Conservation (phyloP, 2,329 filamentous ascomycete species). For the Rutstroemia sp. region DNA sequence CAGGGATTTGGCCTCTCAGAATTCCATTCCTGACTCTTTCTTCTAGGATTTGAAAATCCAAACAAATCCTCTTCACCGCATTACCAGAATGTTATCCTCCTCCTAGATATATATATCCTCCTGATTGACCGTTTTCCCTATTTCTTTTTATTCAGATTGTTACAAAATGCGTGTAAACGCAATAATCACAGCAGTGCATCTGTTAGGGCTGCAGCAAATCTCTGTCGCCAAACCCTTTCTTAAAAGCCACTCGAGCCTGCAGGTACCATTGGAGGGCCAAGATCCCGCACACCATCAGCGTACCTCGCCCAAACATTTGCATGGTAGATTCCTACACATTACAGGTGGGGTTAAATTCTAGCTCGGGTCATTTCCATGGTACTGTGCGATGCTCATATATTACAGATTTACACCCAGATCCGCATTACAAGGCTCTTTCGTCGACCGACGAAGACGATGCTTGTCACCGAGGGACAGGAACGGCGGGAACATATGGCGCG, state of each 20-base stretch:
- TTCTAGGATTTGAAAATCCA: not conserved
- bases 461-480: conserved; percentile 73
- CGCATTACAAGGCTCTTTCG: conserved; percentile 73
- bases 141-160: not conserved
- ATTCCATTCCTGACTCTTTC: not conserved
- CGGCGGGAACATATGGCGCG: conserved; percentile 74
- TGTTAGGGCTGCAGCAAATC: conserved; percentile 13
- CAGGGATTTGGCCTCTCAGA: not conserved
- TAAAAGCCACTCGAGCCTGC: conserved; percentile 17
- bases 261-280: conserved; percentile 25
- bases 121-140: not conserved
- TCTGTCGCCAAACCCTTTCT: conserved; percentile 21
- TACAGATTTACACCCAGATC: conserved; percentile 85
- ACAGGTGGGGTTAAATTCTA: conserved; percentile 53
- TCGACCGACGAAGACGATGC: conserved; percentile 60
- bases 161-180: conserved; percentile 17
- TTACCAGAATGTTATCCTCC: conserved; percentile 3
- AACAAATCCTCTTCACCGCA: not conserved
- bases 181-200: conserved; percentile 19
- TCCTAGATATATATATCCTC: not conserved
- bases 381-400: conserved; percentile 18
- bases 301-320: conserved; percentile 37
- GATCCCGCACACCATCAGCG: conserved; percentile 14
- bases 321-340: conserved; percentile 78
- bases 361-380: not conserved